These are phyloP conservation scores for Pseudogymnoascus sp. DNA, from an alignment of 2,329 filamentous ascomycete species.

Conservation along the genomic window DNA sequence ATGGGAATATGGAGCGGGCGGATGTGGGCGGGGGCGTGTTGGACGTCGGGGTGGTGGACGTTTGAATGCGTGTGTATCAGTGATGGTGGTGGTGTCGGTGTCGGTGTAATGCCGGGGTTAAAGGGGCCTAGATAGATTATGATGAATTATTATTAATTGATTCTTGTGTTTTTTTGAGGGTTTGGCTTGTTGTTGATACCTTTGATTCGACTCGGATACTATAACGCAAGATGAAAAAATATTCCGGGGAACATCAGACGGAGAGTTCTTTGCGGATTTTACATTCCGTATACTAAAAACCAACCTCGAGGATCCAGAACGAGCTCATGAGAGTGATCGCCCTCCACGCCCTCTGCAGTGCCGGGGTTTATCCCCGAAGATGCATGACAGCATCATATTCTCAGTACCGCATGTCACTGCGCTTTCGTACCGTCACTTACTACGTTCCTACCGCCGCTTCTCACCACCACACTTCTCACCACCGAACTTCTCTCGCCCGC, in stretches of 20 bases:
- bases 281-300: too few relatives aligned
- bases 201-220: neutral
- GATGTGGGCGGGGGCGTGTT: neutral
- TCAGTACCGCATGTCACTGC: neutral
- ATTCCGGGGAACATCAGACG: neutral
- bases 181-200: neutral
- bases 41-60: neutral
- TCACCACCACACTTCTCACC: neutral
- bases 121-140: conserved; percentile 6
- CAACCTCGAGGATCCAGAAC: neutral
- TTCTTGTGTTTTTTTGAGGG: neutral
- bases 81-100: neutral
- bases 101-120: neutral
- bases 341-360: neutral
- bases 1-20: neutral
- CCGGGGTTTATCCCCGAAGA: too few relatives aligned
- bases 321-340: neutral
- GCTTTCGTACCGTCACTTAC: neutral
- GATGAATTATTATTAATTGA: conserved; percentile 11
- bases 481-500: neutral
- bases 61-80: neutral
- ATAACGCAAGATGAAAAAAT: too few relatives aligned
- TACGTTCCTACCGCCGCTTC: neutral
- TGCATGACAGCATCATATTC: too few relatives aligned
- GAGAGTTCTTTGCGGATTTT: neutral